These are phyloP conservation scores for Eucalyptus pauciflora DNA, from an alignment of 345 rosid genomes.

Conservation along the genomic window DNA sequence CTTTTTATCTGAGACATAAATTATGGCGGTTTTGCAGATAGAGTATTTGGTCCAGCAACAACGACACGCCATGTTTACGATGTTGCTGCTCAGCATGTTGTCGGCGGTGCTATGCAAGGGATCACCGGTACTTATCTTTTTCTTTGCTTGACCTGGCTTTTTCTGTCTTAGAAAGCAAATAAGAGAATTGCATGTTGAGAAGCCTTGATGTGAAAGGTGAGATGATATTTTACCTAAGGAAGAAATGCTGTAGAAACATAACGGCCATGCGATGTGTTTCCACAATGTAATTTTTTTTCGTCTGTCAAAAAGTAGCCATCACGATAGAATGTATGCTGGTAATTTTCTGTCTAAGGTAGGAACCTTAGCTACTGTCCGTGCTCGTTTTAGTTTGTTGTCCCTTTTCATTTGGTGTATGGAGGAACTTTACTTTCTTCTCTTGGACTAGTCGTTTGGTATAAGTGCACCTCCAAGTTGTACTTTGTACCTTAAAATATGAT, in stretches of 20 bases:
- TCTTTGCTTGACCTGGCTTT: background rate
- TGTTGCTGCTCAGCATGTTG: conserved; percentile 95
- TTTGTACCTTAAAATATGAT: background rate
- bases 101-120: conserved; percentile 95
- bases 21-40: conserved; percentile 28
- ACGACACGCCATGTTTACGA: conserved; percentile 98
- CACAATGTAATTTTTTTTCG: background rate
- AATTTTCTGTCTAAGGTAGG: background rate
- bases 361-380: background rate
- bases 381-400: background rate
- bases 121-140: conserved; percentile 44
- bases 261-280: background rate
- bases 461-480: background rate
- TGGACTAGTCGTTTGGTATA: background rate
- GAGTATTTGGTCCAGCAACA: conserved; percentile 97
- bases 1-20: background rate
- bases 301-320: background rate
- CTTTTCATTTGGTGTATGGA: background rate
- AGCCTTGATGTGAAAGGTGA: background rate
- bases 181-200: background rate
- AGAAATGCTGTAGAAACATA: background rate
- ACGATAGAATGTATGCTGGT: background rate
- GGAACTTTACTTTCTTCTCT: background rate
- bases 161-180: background rate
- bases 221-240: background rate